Evolutionary conservation across 495 filamentous ascomycete species (phyloP).

Genomic region (Penicillium longicatenatum): DNA sequence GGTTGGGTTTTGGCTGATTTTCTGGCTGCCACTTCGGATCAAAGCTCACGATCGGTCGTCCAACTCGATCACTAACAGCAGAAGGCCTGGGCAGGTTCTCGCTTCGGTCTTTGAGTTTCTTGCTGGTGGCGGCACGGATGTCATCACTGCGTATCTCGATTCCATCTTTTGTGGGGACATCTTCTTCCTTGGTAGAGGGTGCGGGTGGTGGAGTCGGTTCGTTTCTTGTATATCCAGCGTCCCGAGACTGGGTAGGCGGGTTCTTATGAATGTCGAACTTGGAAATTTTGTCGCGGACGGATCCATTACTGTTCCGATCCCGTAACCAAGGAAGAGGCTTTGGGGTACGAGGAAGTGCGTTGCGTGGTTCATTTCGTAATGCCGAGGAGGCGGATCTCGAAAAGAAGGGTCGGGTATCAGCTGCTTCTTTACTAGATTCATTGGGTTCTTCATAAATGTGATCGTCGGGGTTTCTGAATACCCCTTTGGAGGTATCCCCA

Average conservation of each 20-base stretch:
- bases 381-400: slow-evolving; percentile 52
- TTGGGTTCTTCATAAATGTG: slow-evolving; percentile 89
- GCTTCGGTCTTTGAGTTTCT: slow-evolving; percentile 81
- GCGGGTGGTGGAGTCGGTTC: slow-evolving; percentile 37
- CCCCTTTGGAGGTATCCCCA: slow-evolving; percentile 43
- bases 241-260: slow-evolving; percentile 72
- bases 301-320: slow-evolving; percentile 34
- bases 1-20: slow-evolving; percentile 30
- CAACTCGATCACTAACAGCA: slow-evolving; percentile 79
- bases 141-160: slow-evolving; percentile 84
- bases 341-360: slow-evolving; percentile 56
- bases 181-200: slow-evolving; percentile 19
- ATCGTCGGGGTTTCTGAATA: slow-evolving; percentile 64
- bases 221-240: slow-evolving; percentile 73
- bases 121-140: slow-evolving; percentile 87
- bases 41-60: slow-evolving; percentile 93
- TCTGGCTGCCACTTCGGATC: slow-evolving; percentile 74
- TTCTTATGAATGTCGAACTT: slow-evolving; percentile 77
- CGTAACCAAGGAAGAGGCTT: slow-evolving; percentile 43
- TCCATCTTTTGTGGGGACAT: slow-evolving; percentile 63
- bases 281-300: slow-evolving; percentile 57
- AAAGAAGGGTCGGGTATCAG: slow-evolving; percentile 36
- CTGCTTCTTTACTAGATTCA: slow-evolving; percentile 32
- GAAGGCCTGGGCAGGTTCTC: slow-evolving; percentile 81
- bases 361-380: slow-evolving; percentile 52